Base-by-base conservation (phyloP, 805 yeast genomes). In the Candida anglica region DNA sequence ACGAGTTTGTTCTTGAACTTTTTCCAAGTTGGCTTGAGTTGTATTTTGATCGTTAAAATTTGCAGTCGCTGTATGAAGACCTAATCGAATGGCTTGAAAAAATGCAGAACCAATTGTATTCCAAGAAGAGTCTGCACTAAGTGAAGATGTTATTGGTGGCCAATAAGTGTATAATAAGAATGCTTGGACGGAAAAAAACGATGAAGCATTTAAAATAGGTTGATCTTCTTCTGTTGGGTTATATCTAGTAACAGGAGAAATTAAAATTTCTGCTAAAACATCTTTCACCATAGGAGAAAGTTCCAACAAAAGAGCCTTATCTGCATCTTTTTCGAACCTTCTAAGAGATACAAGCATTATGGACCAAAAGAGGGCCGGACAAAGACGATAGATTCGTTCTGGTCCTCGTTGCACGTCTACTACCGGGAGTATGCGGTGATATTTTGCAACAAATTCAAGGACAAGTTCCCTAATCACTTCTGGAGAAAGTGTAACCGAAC, bases 61-160 rank as follows among this genome's bases (percentile, higher is more conserved):
- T 15, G 88, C 73, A 20, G 15, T 11, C n/a, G 23, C 20, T 9
- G 28, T 32, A 50, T 93, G 96, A 18, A 93, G 66, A 0, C 98
- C 98, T 11, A 91, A 84, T 35, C 97, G 66, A 21, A 89, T 82
- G 0, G 97, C 98, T 52, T 87, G 96, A 58, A 86, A 86, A 47
- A 88, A 69, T 4, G 98, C 98, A 29, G 86, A 80, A 0, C 97
- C 98, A 15, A 87, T 81, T 1, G 97, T 86, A 53, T 85, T 86
- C 95, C 97, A 91, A 3, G 95, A 83, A 6, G 96, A 83, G 53
- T 93, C 98, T 0, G 98, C 96, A 57, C 94, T 85, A 30, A 93
- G 69, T 0, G 97, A 88, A 0, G 98, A 87, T 0, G 96, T 86
- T 24, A 89, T 71, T 3, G 97, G 96, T 0, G 98, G 98, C 98